phyloP scores from a whole-genome alignment of 345 rosid species.

The Citropsis articulata region DNA sequence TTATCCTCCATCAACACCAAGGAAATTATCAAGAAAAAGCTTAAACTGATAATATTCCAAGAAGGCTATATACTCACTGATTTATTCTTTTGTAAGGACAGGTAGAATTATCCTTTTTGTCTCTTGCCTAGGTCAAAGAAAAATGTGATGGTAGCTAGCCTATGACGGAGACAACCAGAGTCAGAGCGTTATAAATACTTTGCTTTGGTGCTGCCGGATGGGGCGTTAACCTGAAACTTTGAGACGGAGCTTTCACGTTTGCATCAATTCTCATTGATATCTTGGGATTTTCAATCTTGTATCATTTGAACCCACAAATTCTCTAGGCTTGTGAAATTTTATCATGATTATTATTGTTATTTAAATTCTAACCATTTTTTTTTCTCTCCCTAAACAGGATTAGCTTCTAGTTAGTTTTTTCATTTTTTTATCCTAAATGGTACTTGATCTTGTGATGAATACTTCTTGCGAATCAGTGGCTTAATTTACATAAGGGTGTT shows the following conservation, averaged over 20 bases:
- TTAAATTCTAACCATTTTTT: slow-evolving; percentile 36
- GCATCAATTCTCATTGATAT: slow-evolving; percentile 35
- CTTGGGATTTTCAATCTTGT: slow-evolving; percentile 25
- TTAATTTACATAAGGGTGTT: too few species aligned
- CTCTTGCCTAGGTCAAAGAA: slow-evolving; percentile 23
- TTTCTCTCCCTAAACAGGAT: slow-evolving; percentile 14
- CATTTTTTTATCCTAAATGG: background rate
- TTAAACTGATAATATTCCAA: slow-evolving; percentile 13
- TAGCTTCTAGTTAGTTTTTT: background rate
- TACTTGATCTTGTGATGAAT: too few species aligned
- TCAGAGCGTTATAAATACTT: slow-evolving; percentile 5
- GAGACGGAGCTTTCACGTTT: slow-evolving; percentile 17
- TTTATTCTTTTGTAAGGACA: slow-evolving; percentile 39
- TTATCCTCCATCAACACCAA: slow-evolving; percentile 8
- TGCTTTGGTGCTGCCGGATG: slow-evolving; percentile 15
- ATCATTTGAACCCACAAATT: slow-evolving; percentile 14
- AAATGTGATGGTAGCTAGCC: slow-evolving; percentile 9
- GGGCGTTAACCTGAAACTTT: slow-evolving; percentile 1
- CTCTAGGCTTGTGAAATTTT: slow-evolving; percentile 23
- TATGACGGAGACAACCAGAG: background rate
- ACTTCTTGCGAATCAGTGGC: too few species aligned
- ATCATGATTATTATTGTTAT: slow-evolving; percentile 29
- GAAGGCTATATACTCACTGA: slow-evolving; percentile 30
- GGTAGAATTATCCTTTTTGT: slow-evolving; percentile 22
- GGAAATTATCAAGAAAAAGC: slow-evolving; percentile 13